Conservation (phyloP, 2,329 filamentous ascomycete species). For the Acarospora socialis region DNA sequence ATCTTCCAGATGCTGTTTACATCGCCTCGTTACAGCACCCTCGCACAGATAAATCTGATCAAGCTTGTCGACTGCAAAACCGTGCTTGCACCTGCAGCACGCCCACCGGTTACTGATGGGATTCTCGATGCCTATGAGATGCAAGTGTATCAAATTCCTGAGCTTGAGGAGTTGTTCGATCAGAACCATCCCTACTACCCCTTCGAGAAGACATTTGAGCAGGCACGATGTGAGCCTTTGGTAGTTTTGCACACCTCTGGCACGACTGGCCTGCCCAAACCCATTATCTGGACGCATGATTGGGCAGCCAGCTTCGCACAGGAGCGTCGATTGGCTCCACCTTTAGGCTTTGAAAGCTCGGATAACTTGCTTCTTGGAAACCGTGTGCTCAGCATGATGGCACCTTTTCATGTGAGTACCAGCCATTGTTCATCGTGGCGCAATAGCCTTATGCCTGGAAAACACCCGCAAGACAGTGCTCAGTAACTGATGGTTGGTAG, state of each 20-base stretch:
- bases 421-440: background rate
- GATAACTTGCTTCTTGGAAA: conserved; percentile 3
- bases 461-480: background rate
- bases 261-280: conserved; percentile 4
- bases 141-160: conserved; percentile 1
- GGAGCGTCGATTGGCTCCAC: conserved; percentile 6
- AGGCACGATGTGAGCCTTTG: conserved; percentile 4
- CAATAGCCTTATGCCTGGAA: background rate
- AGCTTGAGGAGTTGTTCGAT: conserved; percentile 4
- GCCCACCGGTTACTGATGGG: conserved; percentile 1
- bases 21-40: conserved; percentile 9
- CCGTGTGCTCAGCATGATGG: conserved; percentile 8
- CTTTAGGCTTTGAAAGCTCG: conserved; percentile 8
- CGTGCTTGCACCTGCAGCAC: conserved; percentile 2
- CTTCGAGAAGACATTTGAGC: conserved; percentile 2
- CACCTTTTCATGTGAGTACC: conserved; percentile 10
- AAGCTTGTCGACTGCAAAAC: conserved; percentile 7
- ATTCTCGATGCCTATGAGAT: conserved; percentile 1
- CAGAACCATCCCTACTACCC: conserved; percentile 1
- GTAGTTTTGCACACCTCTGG: conserved; percentile 6
- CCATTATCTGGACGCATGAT: conserved; percentile 11
- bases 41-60: conserved; percentile 5
- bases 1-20: conserved; percentile 1
- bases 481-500: background rate
- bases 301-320: conserved; percentile 8